Evolutionary conservation across 139 green algal genomes (phyloP).

Genomic region (Zygnema circumcarinatum): DNA sequence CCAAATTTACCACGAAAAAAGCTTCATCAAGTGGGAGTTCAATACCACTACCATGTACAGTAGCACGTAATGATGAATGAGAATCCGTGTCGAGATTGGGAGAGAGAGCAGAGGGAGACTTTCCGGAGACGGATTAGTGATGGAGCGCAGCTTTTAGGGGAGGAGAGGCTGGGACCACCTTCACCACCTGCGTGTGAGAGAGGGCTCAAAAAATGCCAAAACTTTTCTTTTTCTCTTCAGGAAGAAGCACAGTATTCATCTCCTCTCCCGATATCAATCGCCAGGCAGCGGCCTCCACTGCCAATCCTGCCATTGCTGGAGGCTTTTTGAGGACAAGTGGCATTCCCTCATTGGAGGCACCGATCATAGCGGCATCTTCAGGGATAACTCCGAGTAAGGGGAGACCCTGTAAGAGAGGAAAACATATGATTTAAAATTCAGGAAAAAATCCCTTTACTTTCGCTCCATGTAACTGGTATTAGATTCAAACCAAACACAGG

Average conservation of each 20-base stretch:
- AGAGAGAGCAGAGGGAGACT: not conserved
- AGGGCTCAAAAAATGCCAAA: conserved; percentile 12
- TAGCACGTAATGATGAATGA: no score
- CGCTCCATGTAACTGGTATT: no score
- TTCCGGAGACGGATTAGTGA: not conserved
- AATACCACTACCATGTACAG: no score
- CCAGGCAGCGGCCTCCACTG: conserved; percentile 83
- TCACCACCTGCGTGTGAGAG: not conserved
- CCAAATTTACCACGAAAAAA: no score
- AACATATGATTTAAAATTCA: no score
- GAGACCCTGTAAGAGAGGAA: conserved; percentile 64
- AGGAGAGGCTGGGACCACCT: not conserved
- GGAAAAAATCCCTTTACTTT: no score
- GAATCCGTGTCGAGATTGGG: not conserved
- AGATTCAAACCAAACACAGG: no score
- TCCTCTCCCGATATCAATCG: conserved; percentile 69
- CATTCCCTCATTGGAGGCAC: conserved; percentile 87
- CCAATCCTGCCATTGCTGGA: conserved; percentile 83
- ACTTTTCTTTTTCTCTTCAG: conserved; percentile 47
- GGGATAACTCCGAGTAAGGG: conserved; percentile 78
- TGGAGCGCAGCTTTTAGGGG: not conserved
- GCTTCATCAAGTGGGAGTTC: not conserved
- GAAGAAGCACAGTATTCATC: conserved; percentile 38
- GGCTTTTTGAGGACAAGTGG: conserved; percentile 89
- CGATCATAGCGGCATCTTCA: conserved; percentile 85